Evolutionary conservation across 2,329 filamentous ascomycete genomes (phyloP), one percentile per base, ranked within the genome.

Genomic region (Phyllosticta paracitricarpa): DNA sequence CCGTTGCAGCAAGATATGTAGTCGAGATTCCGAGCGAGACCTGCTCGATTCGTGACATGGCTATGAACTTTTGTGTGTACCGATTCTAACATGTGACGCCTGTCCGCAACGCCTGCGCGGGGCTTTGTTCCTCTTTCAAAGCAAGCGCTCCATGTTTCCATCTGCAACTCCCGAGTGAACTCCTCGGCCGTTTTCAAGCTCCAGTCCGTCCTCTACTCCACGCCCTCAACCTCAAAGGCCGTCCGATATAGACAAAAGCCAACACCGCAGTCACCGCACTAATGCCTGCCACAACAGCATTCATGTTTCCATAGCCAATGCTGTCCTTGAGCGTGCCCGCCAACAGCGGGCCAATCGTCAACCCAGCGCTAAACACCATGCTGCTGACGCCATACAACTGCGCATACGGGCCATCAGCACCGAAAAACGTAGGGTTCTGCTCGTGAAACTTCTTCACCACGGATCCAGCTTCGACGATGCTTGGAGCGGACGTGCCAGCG

Each of bases 361-460:
- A 70, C 0, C 86, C 85, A 0, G 76, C 72, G 62, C 80, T 82
- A 68, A 85, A 87, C 0, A 84, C 78, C 76, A 87, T 80, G 14
- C 80, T 84, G 66, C 83, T 85, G 62, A 88, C 73, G 2, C 82
- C 84, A 68, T 87, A 88, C 0, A 87, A 75, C 70, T 88, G 85
- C 1, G 84, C 85, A 67, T 86, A 86, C 0, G 84, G 84, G 0
- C 81, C 81, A 4, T 81, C 75, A 1, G 74, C 70, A 0, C 82
- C 81, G 64, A 86, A 86, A 57, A 82, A 74, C 0, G 77, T 78
- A 0, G 75, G 75, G 61, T 86, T 86, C 0, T 78, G 77, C 56
- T 78, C 75, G 62, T 83, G 78, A 65, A 83, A 85, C 55, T 76
- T 78, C 64, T 82, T 77, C 0, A 85, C 77, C 0, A 85, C 75